These are phyloP conservation scores for Globisporangium rhizosaccharum DNA, from an alignment of 352 stramenopile species.

Conservation along the genomic window DNA sequence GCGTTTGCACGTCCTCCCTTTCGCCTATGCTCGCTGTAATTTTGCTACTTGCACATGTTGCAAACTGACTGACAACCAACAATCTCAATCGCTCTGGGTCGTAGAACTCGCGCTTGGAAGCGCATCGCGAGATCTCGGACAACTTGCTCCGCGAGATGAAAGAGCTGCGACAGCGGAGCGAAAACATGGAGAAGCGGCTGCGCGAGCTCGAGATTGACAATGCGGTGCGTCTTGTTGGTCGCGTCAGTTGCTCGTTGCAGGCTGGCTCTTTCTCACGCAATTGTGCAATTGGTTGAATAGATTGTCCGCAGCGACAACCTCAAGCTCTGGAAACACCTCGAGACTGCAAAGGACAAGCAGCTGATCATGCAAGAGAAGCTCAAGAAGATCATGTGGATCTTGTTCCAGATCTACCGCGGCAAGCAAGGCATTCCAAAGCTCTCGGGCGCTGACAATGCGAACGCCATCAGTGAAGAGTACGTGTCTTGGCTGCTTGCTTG, in stretches of 20 bases:
- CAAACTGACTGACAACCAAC: background rate
- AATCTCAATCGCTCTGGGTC: background rate
- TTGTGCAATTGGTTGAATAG: slow-evolving; percentile 12
- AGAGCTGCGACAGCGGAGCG: slow-evolving; percentile 71
- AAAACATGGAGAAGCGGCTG: slow-evolving; percentile 85
- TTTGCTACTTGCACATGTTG: background rate
- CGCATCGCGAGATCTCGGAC: slow-evolving; percentile 73
- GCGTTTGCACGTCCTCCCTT: slow-evolving; percentile 5
- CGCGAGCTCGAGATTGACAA: slow-evolving; percentile 85
- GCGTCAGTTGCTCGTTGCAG: background rate
- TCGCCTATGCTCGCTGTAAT: background rate
- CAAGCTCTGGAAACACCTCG: slow-evolving; percentile 86
- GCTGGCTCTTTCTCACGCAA: background rate
- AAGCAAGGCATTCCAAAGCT: slow-evolving; percentile 80
- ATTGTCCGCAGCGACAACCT: slow-evolving; percentile 86
- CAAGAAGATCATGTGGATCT: slow-evolving; percentile 90
- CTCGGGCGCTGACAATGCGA: slow-evolving; percentile 41
- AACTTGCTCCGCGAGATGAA: slow-evolving; percentile 82
- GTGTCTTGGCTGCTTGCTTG: slow-evolving; percentile 20
- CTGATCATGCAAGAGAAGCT: slow-evolving; percentile 89
- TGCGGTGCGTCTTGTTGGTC: slow-evolving; percentile 30
- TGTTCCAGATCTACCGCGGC: slow-evolving; percentile 87
- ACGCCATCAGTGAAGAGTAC: slow-evolving; percentile 78
- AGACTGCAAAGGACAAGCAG: slow-evolving; percentile 83
- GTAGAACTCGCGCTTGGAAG: slow-evolving; percentile 64